Evolutionary conservation across 1,284 basidiomycete species (phyloP).

Genomic region (Vanrija sp.): DNA sequence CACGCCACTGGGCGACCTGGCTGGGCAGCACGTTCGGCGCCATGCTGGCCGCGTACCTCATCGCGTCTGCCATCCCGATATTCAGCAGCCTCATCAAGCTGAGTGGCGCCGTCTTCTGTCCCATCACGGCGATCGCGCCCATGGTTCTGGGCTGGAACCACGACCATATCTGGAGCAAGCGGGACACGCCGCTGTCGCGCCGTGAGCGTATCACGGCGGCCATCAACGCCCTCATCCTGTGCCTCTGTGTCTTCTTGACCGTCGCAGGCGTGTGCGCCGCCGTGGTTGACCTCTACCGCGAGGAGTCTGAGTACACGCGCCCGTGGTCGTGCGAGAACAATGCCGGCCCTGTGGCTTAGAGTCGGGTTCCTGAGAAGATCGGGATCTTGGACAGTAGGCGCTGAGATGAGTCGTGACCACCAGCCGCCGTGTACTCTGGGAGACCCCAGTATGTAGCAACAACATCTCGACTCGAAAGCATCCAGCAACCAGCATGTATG

Average conservation of each 20-base stretch:
- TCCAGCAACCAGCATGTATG: too few relatives aligned
- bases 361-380: too few relatives aligned
- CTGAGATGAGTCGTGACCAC: too few relatives aligned
- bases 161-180: slow-evolving; percentile 15
- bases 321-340: slow-evolving; percentile 31
- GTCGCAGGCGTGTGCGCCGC: slow-evolving; percentile 30
- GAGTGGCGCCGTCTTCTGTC: slow-evolving; percentile 28
- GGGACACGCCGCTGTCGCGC: slow-evolving; percentile 12
- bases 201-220: slow-evolving; percentile 5
- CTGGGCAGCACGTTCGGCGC: slow-evolving; percentile 19
- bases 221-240: slow-evolving; percentile 30
- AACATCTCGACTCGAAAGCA: too few relatives aligned
- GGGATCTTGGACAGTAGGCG: too few relatives aligned
- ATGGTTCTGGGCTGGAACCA: slow-evolving; percentile 33
- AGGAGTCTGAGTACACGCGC: slow-evolving; percentile 5
- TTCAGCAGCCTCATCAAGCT: slow-evolving; percentile 30
- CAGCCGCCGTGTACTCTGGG: too few relatives aligned
- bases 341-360: slow-evolving; percentile 1
- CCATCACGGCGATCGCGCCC: slow-evolving; percentile 17
- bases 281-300: slow-evolving; percentile 22
- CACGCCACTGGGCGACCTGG: slow-evolving; percentile 38
- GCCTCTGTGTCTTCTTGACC: slow-evolving; percentile 23
- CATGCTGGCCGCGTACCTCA: slow-evolving; percentile 26
- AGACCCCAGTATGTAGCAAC: too few relatives aligned
- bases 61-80: slow-evolving; percentile 19